Evolutionary conservation across 805 yeast genomes (phyloP).

Genomic region (Candida boleticola): DNA sequence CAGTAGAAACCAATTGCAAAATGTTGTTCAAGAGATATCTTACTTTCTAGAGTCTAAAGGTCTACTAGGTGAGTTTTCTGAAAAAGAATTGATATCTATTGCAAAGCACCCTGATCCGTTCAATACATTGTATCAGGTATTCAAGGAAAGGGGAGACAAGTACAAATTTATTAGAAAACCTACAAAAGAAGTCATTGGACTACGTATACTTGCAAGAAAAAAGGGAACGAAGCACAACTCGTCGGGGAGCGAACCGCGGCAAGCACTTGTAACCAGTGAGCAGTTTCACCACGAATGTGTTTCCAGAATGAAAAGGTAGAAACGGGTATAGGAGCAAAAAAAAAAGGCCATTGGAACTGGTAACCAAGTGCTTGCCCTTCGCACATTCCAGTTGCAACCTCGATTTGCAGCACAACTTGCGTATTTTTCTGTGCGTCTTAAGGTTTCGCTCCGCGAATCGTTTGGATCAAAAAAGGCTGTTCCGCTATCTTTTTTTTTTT

Average conservation of each 20-base stretch:
- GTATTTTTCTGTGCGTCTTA: too few species aligned
- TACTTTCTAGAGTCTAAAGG: background rate
- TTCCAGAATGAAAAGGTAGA: too few species aligned
- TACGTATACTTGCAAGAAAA: background rate
- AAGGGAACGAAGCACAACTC: background rate
- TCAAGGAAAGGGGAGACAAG: background rate
- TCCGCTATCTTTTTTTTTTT: too few species aligned
- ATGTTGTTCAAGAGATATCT: background rate
- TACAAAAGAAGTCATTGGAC: background rate
- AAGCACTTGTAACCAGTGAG: background rate
- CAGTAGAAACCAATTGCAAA: background rate
- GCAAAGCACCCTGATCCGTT: background rate
- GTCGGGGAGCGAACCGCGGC: too few species aligned
- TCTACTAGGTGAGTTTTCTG: background rate
- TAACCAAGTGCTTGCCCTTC: too few species aligned
- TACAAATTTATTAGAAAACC: background rate
- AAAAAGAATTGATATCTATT: background rate
- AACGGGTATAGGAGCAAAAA: too few species aligned
- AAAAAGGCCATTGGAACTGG: too few species aligned
- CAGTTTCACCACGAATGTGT: constrained; percentile 1
- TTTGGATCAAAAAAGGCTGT: too few species aligned
- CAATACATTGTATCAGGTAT: background rate
- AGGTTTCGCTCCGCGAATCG: too few species aligned
- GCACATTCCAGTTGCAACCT: too few species aligned
- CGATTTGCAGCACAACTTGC: too few species aligned